Base-by-base conservation (phyloP, 78 protist species). In the Capsaspora owczarzaki region DNA sequence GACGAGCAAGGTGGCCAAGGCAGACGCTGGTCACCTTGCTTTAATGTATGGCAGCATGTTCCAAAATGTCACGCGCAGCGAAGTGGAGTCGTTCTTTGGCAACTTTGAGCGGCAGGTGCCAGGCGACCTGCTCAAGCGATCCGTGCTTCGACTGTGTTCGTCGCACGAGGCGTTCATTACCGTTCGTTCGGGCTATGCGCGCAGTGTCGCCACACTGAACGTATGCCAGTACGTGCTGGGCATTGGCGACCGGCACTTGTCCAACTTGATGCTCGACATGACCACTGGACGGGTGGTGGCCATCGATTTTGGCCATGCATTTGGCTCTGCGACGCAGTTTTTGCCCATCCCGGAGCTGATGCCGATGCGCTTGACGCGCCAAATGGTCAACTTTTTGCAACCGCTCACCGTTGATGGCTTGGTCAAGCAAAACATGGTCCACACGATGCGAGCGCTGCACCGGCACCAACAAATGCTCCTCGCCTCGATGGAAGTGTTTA, bases 241-340 rank as follows among this genome's bases (percentile, higher is more conserved):
- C 74, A 89, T 96, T 60, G 99, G 99, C 27, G 98, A 94, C 82
- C 85, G 97, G 35, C 98, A 95, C 82, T 29, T 94, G n/a, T 90
- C 88, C 69, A 94, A 94, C 86, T 74, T 83, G 40, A 84, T 94
- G 78, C 31, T 94, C 38, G 86, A 87, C 77, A 38, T 27, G 27
- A 56, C 2, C 84, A 80, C 63, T n/a, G 97, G 95, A 20, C 20
- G 60, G 19, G 35, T 95, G 25, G 80, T 96, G 20, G 94, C 93
- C 42, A 96, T 96, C n/a, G 99, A 96, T 74, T 96, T 95, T 81
- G 99, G 99, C 38, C 96, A 91, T 76, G 95, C 98, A 19, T 95
- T 96, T 72, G 99, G 98, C 43, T 77, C 95, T 0, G 97, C 97
- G 2, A 89, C 94, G 35, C 72, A 78, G 51, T 33, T 53, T 29